A percentile compares a stretch with the other conserved stretches of the same genome.
phyloP scores from a whole-genome alignment of 768 basidiomycete species.

The Candolleomyces aberdarensis region DNA sequence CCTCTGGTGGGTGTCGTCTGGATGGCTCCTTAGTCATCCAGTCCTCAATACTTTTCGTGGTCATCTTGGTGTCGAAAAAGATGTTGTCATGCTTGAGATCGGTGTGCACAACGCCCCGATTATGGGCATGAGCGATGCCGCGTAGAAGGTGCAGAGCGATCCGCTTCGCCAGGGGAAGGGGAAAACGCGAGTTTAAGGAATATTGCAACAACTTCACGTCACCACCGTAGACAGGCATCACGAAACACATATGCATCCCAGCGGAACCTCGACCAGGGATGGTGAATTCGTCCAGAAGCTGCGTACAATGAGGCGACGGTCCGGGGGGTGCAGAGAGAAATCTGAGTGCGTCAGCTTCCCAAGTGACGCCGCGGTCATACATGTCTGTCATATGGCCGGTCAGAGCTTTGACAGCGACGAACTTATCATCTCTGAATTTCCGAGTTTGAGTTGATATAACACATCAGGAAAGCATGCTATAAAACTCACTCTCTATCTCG shows the following conservation, averaged over 20 bases:
- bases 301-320: conserved; percentile 14
- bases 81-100: too few relatives aligned
- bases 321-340: conserved; percentile 2
- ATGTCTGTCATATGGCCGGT: conserved; percentile 14
- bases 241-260: conserved; percentile 25
- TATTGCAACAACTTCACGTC: conserved; percentile 14
- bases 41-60: conserved; percentile 13
- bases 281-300: conserved; percentile 20
- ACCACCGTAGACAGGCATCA: conserved; percentile 21
- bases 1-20: conserved; percentile 18
- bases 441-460: too few relatives aligned
- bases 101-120: too few relatives aligned
- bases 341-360: conserved; percentile 21
- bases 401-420: too few relatives aligned
- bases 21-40: conserved; percentile 16
- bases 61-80: not conserved
- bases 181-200: too few relatives aligned
- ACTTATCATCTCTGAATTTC: too few relatives aligned
- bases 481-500: too few relatives aligned
- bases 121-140: too few relatives aligned
- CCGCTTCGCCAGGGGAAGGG: too few relatives aligned
- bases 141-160: too few relatives aligned
- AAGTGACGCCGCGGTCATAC: conserved; percentile 12
- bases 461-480: too few relatives aligned
- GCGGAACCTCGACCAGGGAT: conserved; percentile 18